A percentile compares a stretch with the other conserved stretches of the same genome.
Evolutionary conservation across 805 yeast genomes (phyloP).

Genomic region (Hanseniaspora osmophila): DNA sequence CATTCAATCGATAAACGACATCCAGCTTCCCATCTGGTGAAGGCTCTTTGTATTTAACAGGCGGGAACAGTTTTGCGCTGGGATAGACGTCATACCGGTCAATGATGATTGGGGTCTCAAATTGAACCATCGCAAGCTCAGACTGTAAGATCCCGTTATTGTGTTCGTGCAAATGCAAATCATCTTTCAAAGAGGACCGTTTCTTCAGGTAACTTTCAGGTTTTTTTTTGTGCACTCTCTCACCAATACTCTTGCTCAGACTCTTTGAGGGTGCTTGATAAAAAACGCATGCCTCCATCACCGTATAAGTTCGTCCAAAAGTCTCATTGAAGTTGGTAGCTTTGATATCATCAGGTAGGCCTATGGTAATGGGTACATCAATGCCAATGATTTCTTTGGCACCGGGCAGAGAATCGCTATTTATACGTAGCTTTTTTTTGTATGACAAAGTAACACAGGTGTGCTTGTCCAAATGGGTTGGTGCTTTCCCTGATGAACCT

Average conservation of each 20-base stretch:
- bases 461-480: background rate
- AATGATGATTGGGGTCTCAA: constrained; percentile 37
- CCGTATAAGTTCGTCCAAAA: constrained; percentile 36
- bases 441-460: constrained; percentile 16
- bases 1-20: constrained; percentile 33
- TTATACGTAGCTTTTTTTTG: constrained; percentile 22
- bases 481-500: background rate
- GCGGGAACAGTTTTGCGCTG: constrained; percentile 39
- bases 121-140: background rate
- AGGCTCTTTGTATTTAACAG: constrained; percentile 28
- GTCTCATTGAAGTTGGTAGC: constrained; percentile 36
- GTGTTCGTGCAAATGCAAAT: background rate
- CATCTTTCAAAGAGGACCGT: too few species aligned
- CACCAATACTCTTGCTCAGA: too few species aligned
- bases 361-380: constrained; percentile 46
- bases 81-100: constrained; percentile 47
- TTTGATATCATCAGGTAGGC: constrained; percentile 37
- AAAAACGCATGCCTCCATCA: constrained; percentile 18
- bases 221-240: too few species aligned
- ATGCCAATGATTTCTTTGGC: constrained; percentile 34
- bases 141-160: background rate
- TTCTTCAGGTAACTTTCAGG: too few species aligned
- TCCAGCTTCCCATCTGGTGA: constrained; percentile 37
- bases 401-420: constrained; percentile 9
- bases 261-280: background rate